Evolutionary conservation across 1,284 basidiomycete genomes (phyloP).

Genomic region (Trametes pubescens): DNA sequence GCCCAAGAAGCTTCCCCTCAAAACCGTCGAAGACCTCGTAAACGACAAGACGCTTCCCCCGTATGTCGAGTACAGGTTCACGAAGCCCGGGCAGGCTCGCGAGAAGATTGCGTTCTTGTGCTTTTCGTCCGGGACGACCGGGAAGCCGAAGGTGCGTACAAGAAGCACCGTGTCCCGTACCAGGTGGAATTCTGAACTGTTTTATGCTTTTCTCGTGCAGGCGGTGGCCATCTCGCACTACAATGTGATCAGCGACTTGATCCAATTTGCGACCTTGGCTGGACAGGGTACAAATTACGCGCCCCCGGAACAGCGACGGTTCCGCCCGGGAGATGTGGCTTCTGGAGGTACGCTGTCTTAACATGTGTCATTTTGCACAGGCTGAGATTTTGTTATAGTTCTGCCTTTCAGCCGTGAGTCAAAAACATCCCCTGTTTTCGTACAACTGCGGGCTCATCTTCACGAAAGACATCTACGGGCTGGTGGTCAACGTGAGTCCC

Average conservation of each 20-base stretch:
- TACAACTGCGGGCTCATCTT: neutral
- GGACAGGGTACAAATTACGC: slow-evolving; percentile 51
- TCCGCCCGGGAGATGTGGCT: slow-evolving; percentile 62
- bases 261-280: slow-evolving; percentile 62
- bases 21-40: slow-evolving; percentile 59
- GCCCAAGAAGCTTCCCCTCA: slow-evolving; percentile 28
- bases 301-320: slow-evolving; percentile 45
- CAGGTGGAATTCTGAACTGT: neutral
- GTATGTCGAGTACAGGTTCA: slow-evolving; percentile 57
- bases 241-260: slow-evolving; percentile 68
- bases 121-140: slow-evolving; percentile 84
- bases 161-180: too few species aligned
- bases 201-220: slow-evolving; percentile 40
- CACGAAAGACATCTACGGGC: slow-evolving; percentile 70
- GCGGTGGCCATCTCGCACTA: slow-evolving; percentile 78
- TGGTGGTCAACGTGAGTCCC: slow-evolving; percentile 51
- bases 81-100: slow-evolving; percentile 62
- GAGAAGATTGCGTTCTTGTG: slow-evolving; percentile 73
- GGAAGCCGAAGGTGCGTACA: slow-evolving; percentile 69
- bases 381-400: slow-evolving; percentile 21
- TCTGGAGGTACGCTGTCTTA: slow-evolving; percentile 51
- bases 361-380: neutral
- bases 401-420: slow-evolving; percentile 43
- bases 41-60: slow-evolving; percentile 50
- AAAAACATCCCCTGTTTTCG: neutral